Base-by-base conservation (phyloP, 768 basidiomycete genomes). In the Lepiota venenata region DNA sequence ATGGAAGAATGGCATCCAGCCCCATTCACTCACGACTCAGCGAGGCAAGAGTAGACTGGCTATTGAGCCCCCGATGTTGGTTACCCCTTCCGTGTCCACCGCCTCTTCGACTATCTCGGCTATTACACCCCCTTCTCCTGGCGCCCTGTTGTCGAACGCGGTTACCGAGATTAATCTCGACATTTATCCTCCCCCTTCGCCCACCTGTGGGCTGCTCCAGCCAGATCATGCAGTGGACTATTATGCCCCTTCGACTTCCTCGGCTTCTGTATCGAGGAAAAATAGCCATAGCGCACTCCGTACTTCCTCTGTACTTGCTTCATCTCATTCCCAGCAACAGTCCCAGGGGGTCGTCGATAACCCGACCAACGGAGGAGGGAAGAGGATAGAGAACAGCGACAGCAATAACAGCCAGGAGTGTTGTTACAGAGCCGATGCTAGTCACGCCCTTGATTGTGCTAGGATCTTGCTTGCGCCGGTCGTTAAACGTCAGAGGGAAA, bases 401-500 rank as follows among this genome's bases (percentile, higher is more conserved):
- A n/a, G n/a, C n/a, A n/a, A n/a, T n/a, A n/a, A n/a, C 58, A 69
- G 14, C 61, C 45, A 47, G 4, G 46, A 54, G 7, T 40, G 14
- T n/a, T n/a, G n/a, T 21, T 41, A 36, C 29, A 25, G 53, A 21
- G 18, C 69, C 9, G 78, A 81, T 62, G 77, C 82, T 1, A 73
- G 69, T 11, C 79, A 84, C 59, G 70, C 77, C 3, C 75, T 93
- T 51, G 86, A 91, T 61, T 82, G 77, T 58, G 78, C 78, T 1
- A 83, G 91, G 47, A 85, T 91, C 55, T 68, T 93, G 18, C 78
- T 93, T 22, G 81, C 83, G 4, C 88, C 89, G 0, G 86, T 92
- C 1, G 75, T 72, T 4, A 80, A 77, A 55, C 78, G 84, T 47
- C 87, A 87, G 62, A 74, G 75, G 36, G 82, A 83, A 61, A 80